Evolutionary conservation across 2,329 filamentous ascomycete species (phyloP).

Genomic region (Pseudopithomyces maydicus): DNA sequence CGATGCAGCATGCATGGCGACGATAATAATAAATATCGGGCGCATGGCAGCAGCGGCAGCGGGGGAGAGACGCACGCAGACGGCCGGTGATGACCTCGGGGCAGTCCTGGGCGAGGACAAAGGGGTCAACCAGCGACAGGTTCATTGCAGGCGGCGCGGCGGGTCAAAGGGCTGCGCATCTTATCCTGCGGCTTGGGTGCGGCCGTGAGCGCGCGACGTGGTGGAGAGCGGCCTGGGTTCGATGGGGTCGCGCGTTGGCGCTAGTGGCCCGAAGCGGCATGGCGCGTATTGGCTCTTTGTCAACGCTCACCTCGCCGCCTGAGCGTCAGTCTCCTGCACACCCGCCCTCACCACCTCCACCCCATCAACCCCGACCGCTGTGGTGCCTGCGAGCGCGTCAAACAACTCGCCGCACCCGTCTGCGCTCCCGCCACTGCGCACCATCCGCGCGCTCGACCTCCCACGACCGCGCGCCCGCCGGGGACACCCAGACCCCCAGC

Average conservation of each 20-base stretch:
- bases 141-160: conserved; percentile 60
- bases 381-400: conserved; percentile 42
- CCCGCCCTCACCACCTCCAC: conserved; percentile 32
- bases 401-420: conserved; percentile 25
- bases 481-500: conserved; percentile 36
- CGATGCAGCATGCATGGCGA: conserved; percentile 47
- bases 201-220: background rate
- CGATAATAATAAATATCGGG: background rate
- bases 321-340: conserved; percentile 18
- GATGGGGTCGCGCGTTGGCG: background rate
- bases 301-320: conserved; percentile 7
- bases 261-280: background rate
- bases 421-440: conserved; percentile 33
- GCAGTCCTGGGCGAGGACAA: conserved; percentile 78
- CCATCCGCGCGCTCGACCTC: conserved; percentile 28
- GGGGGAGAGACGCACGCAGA: conserved; percentile 64
- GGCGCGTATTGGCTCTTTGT: conserved; percentile 6
- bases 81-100: conserved; percentile 88
- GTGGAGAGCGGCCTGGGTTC: background rate
- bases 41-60: too few species aligned
- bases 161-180: conserved; percentile 25
- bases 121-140: conserved; percentile 72
- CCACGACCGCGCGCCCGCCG: conserved; percentile 29
- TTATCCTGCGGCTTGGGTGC: background rate
- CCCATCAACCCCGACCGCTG: conserved; percentile 38